Base-by-base conservation (phyloP, 768 basidiomycete species). In the Coprinopsis cinerea region DNA sequence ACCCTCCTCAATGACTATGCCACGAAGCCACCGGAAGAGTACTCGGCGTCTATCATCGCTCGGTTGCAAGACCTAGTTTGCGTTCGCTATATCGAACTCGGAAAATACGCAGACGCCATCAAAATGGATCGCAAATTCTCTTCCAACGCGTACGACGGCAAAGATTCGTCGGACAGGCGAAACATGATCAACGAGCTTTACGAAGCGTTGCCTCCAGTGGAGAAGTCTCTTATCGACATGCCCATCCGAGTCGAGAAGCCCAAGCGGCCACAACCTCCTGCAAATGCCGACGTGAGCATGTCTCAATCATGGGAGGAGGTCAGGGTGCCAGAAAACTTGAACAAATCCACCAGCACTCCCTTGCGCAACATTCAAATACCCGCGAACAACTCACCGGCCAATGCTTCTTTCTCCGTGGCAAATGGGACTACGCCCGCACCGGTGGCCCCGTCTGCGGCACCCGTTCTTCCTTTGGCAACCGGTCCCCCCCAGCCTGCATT, bases 31-130 rank as follows among this genome's bases (percentile, higher is more conserved):
- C 76, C 84, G 2, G 51, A 67, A 3, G 53, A 67, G 0, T 64
- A 83, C 9, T 68, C 81, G 1, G 54, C 73, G 6, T 57, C 73
- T 1, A 76, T 80, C 1, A 61, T 83, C 22, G 72, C 81, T 4
- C 69, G 78, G 13, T 63, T 92, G 0, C 88, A 88, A 61, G 86
- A 92, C 54, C 74, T 92, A n/a, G 73, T 88, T 24, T 88, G 84
- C 53, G 78, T 85, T 14, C 83, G 90, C 9, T 76, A 91, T 7
- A 77, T 92, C 27, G 83, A 88, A 59, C 75, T 72, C 2, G 89
- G 88, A 2, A 76, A 78, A 51, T 82, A 83, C 57, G 66, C 75
- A 0, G 79, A 81, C n/a, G 90, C 88, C 7, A 78, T 91, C 60
- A 84, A 82, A 66, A 71, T 88, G 36, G 88, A 92, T 62, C 77